These are phyloP conservation scores for Silene coronaria DNA, from an alignment of 179 eudicot genomes.

Conservation along the genomic window DNA sequence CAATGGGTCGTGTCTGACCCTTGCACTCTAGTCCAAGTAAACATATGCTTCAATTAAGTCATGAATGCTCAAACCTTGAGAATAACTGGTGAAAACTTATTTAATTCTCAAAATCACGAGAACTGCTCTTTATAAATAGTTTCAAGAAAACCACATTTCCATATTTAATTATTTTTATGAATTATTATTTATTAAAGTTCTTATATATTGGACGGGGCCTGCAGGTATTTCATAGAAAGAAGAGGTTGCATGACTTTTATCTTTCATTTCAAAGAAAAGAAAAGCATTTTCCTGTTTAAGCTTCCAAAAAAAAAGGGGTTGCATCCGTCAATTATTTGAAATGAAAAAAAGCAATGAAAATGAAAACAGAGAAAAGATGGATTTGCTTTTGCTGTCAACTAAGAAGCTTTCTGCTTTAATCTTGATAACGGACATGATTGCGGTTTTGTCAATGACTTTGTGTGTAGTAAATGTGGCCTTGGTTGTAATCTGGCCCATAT, in stretches of 20 bases:
- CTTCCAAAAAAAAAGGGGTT: not conserved
- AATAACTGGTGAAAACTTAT: too few relatives aligned
- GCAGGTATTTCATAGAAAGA: not conserved
- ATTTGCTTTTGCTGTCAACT: not conserved
- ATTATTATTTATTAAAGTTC: not conserved
- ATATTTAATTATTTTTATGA: too few relatives aligned
- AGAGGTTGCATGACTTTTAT: not conserved
- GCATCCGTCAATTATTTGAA: constrained; percentile 1
- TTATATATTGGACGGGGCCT: not conserved
- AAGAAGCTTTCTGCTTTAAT: not conserved
- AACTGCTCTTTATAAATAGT: too few relatives aligned
- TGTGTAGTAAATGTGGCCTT: constrained; percentile 1
- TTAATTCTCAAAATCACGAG: too few relatives aligned
- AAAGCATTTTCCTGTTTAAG: not conserved
- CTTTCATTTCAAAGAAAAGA: not conserved
- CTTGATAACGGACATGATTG: not conserved
- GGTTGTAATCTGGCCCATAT: not conserved
- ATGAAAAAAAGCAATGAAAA: not conserved
- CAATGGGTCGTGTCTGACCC: too few relatives aligned
- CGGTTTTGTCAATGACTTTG: not conserved
- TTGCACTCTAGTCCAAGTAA: too few relatives aligned
- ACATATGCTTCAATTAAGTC: too few relatives aligned
- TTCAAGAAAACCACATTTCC: too few relatives aligned
- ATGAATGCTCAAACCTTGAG: too few relatives aligned
- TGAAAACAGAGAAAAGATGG: not conserved